Evolutionary conservation across 768 basidiomycete genomes (phyloP).

Genomic region (Auricularia cornea): DNA sequence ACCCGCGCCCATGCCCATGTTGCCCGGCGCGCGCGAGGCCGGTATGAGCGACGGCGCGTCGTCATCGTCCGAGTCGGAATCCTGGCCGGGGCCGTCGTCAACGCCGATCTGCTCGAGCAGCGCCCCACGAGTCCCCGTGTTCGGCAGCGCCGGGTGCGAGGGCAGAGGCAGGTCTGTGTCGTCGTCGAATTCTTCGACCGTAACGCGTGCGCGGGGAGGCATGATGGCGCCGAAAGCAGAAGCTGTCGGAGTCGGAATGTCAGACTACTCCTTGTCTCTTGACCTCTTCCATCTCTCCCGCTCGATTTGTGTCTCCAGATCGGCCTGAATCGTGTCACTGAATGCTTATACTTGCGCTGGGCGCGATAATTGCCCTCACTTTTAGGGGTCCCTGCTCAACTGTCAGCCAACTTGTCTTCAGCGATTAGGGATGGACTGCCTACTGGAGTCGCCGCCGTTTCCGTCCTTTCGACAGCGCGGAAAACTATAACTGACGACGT

Average conservation of each 20-base stretch:
- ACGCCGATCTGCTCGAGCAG: slow-evolving; percentile 64
- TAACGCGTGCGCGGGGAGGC: slow-evolving; percentile 61
- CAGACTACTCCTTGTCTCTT: no score
- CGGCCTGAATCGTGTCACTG: no score
- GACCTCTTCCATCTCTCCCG: no score
- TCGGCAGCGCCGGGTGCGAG: slow-evolving; percentile 45
- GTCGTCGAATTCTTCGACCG: slow-evolving; percentile 85
- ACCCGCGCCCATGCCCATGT: not conserved
- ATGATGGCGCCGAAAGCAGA: slow-evolving; percentile 28
- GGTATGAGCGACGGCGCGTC: slow-evolving; percentile 10
- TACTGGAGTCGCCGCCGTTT: no score
- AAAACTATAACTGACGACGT: no score
- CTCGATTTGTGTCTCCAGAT: no score
- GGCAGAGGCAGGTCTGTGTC: slow-evolving; percentile 88
- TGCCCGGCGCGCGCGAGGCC: not conserved
- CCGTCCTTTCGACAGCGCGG: no score
- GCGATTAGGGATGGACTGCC: no score
- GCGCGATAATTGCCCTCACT: no score
- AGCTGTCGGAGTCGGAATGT: not conserved
- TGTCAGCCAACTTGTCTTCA: no score
- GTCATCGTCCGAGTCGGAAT: slow-evolving; percentile 50
- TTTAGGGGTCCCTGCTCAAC: no score
- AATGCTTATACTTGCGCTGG: no score
- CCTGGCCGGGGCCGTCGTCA: slow-evolving; percentile 23
- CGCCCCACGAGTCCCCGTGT: slow-evolving; percentile 61